phyloP scores from a whole-genome alignment of 768 basidiomycete genomes.

The Mycena chlorophos region DNA sequence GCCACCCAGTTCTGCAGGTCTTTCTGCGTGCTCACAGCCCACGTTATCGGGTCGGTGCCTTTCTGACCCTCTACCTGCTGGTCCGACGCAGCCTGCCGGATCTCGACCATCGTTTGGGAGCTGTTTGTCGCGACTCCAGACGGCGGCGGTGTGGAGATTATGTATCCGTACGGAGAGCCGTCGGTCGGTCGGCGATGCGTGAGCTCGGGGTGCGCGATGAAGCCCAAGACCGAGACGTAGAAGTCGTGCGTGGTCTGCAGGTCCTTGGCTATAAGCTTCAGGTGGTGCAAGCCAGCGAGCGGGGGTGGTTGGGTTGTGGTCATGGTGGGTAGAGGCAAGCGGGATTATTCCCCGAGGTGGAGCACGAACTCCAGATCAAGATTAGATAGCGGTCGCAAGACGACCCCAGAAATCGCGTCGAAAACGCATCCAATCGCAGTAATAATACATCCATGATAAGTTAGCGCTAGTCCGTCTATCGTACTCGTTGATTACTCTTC shows the following conservation, averaged over 20 bases:
- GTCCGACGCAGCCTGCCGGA: background rate
- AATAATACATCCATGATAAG: slow-evolving; percentile 17
- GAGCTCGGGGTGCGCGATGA: background rate
- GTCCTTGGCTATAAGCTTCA: background rate
- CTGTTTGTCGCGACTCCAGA: background rate
- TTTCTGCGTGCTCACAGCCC: background rate
- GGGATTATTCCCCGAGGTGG: no score
- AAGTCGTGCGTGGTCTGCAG: background rate
- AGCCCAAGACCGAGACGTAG: background rate
- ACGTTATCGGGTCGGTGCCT: background rate
- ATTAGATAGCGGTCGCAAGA: background rate
- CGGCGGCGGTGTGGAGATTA: no score
- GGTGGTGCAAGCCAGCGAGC: background rate
- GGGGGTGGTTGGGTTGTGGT: background rate
- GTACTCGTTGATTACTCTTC: slow-evolving; percentile 9
- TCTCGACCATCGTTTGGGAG: background rate
- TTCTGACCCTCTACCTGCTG: background rate
- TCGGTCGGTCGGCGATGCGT: background rate
- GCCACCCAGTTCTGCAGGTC: background rate
- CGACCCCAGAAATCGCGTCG: background rate
- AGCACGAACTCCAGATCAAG: no score
- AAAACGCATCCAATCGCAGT: background rate
- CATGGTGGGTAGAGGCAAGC: background rate
- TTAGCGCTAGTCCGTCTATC: background rate
- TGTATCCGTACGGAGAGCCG: background rate